Conservation (phyloP, 805 yeast genomes). For the Ogataea saltuana region DNA sequence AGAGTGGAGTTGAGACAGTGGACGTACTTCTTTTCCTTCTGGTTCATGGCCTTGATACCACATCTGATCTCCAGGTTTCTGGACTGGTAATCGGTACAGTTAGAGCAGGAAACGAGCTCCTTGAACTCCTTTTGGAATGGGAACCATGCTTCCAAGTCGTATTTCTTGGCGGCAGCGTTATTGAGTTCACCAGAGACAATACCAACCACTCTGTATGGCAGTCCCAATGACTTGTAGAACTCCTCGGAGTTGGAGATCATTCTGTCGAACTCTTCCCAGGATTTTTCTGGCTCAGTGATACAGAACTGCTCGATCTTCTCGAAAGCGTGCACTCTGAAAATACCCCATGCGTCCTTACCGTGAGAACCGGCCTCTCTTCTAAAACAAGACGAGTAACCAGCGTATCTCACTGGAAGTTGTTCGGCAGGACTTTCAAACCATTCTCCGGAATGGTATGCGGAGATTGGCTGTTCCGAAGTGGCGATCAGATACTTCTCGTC, state of each 20-base stretch:
- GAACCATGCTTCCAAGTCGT: slow-evolving; percentile 99
- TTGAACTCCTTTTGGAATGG: slow-evolving; percentile 98
- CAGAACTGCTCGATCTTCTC: slow-evolving; percentile 98
- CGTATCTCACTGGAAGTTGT: slow-evolving; percentile 95
- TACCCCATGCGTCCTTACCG: slow-evolving; percentile 99
- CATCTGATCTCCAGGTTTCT: slow-evolving; percentile 98
- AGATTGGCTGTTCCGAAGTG: slow-evolving; percentile 98
- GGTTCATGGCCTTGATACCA: slow-evolving; percentile 94
- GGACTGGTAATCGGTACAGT: slow-evolving; percentile 99
- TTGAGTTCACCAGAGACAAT: slow-evolving; percentile 98
- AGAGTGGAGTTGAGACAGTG: slow-evolving; percentile 97
- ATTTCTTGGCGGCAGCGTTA: slow-evolving; percentile 98
- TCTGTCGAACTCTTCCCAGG: slow-evolving; percentile 96
- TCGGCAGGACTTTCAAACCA: slow-evolving; percentile 98
- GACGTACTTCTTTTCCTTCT: slow-evolving; percentile 94
- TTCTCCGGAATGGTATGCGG: slow-evolving; percentile 95
- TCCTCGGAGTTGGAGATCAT: slow-evolving; percentile 92
- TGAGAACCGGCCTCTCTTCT: slow-evolving; percentile 99
- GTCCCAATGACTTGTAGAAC: slow-evolving; percentile 85
- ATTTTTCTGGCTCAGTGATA: slow-evolving; percentile 94
- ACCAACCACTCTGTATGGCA: slow-evolving; percentile 97
- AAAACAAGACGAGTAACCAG: slow-evolving; percentile 98
- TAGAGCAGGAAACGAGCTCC: slow-evolving; percentile 97
- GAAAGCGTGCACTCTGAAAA: slow-evolving; percentile 97
- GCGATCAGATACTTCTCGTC: slow-evolving; percentile 98